phyloP scores from a whole-genome alignment of 2,329 filamentous ascomycete species.

The Cryphonectria parasitica region DNA sequence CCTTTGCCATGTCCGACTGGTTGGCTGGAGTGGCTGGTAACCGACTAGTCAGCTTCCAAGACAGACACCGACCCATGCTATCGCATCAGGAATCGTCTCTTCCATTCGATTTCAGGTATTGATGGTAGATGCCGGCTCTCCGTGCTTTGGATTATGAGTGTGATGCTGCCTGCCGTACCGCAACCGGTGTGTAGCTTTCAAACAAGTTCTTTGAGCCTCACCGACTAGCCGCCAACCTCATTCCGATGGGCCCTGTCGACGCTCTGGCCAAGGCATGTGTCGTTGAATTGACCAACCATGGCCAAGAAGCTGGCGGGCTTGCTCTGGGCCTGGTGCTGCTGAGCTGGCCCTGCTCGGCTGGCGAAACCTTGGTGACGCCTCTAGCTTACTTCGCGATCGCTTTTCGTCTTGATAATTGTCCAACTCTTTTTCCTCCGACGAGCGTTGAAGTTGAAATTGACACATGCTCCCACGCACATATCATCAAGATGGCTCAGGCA shows the following conservation, averaged over 20 bases:
- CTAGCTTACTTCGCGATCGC: constrained; percentile 4
- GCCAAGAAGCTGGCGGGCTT: constrained; percentile 18
- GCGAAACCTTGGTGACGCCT: constrained; percentile 11
- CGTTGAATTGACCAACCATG: constrained; percentile 29
- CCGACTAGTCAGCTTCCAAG: not conserved
- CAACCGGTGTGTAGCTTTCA: not conserved
- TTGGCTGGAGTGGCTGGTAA: not conserved
- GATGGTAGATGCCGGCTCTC: not conserved
- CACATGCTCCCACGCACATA: not conserved
- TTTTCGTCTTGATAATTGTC: not conserved
- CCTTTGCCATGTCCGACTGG: not conserved
- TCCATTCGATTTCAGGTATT: not conserved
- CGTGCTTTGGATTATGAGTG: not conserved
- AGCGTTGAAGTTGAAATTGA: constrained; percentile 1
- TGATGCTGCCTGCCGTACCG: not conserved
- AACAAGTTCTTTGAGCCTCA: constrained; percentile 23
- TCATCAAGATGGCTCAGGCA: constrained; percentile 31
- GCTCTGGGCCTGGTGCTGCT: constrained; percentile 22
- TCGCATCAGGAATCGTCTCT: not conserved
- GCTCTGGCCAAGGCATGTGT: constrained; percentile 23
- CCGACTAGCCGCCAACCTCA: constrained; percentile 23
- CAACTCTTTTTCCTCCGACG: not conserved
- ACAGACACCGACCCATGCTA: not conserved
- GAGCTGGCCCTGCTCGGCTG: constrained; percentile 17
- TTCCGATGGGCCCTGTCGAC: constrained; percentile 18